Evolutionary conservation across 2,329 filamentous ascomycete genomes (phyloP), one percentile per base, ranked within the genome.

Genomic region (Plectosphaerella sp.): DNA sequence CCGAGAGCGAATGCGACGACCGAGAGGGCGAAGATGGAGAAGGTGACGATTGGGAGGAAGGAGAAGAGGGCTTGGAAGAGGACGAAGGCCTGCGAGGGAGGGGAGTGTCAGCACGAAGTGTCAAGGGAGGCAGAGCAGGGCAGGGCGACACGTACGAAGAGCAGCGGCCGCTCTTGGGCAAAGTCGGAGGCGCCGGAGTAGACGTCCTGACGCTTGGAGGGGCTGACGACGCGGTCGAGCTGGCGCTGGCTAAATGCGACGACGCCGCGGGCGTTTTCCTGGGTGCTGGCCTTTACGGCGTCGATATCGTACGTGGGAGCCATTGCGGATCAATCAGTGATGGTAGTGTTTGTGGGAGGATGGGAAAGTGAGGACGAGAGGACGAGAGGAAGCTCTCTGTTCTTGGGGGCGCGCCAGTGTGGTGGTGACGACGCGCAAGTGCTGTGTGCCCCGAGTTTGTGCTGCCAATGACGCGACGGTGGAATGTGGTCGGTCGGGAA

Each of bases 31-130:
- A 92, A 91, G 59, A 80, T 72, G 52, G 78, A 57, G 72, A 94
- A 93, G 56, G 91, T 70, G 41, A 84, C 67, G 53, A 92, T 61
- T 1, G 89, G 89, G 14, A 89, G 67, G 52, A 83, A 78, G 14
- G 83, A 84, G 56, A 91, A 76, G 53, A 83, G 66, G 53, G 86
- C 61, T 65, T 92, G 88, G 28, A 79, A 73, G 45, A 80, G 69
- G 52, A 91, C 64, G 66, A 94, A 89, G 53, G 84, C 82, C 87
- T 90, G 57, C 3, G 10, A 1, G 5, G 3, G 14, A 15, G n/a
- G n/a, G n/a, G 36, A 22, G 35, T 25, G 35, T 42, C 25, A 43
- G 20, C 37, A 48, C 3, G 47, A 42, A 42, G 50, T 45, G 35
- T 24, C 15, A 12, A 33, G 28, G 9, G 48, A 28, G 24, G 14